Evolutionary conservation across 2,329 filamentous ascomycete species (phyloP), one percentile per base, ranked within the genome.

Genomic region (Hymenoscyphus infarciens): DNA sequence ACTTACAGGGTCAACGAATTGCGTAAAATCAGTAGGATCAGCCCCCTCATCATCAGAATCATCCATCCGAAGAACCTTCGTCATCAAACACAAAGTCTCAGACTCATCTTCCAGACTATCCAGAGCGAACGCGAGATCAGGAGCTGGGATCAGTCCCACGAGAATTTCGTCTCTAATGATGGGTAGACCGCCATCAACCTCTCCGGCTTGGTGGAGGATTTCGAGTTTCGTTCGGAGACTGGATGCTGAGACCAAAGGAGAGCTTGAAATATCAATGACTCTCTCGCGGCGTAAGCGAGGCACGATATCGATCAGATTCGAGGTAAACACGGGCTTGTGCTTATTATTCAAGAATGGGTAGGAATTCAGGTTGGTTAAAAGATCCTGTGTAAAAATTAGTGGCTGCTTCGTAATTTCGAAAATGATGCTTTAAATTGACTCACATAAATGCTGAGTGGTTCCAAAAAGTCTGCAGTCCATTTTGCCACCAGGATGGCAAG

Each of bases 341-440:
- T 97, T 98, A 77, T 96, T 96, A 77, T 97, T 92, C n/a, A 99
- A 83, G 78, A 96, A 97, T 0, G 95, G 95, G 68, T 98, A 99
- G 2, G 91, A 90, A 76, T 99, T 98, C 89, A 99, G 94, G 74
- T 95, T 92, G 0, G 93, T 98, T 19, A 98, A 81, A 11, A 98
- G 84, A 73, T 98, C 95, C 86, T 90, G 70, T 6, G 35, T 8
- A 3, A 39, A 7, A 15, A 59, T 75, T 59, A 74, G 69, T 61
- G 3, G 27, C n/a, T 27, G 19, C 16, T 19, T n/a, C 35, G 15
- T 22, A 5, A 45, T 16, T 10, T 7, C n/a, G 7, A 49, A 11
- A 15, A 27, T 27, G 25, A 27, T 27, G 25, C 25, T 27, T 27
- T 27, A 27, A 15, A 33, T 22, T 10, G 8, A 78, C 85, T 77